Conservation (phyloP, 2,329 filamentous ascomycete genomes). For the Colletotrichum sp. region DNA sequence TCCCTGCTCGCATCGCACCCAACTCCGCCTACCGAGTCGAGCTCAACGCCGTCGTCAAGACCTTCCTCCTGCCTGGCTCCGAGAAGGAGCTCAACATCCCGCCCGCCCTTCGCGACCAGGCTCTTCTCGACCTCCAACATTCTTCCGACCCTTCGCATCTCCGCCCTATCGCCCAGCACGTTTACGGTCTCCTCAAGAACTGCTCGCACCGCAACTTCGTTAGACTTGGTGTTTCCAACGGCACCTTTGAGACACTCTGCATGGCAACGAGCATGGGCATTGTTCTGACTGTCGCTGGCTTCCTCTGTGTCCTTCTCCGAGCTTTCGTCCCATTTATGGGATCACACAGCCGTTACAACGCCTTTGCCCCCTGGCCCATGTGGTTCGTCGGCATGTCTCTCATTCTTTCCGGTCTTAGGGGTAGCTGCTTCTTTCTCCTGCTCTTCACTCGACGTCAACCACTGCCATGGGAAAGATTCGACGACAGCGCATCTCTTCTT, state of each 20-base stretch:
- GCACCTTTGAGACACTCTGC: conserved; percentile 54
- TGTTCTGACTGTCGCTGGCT: conserved; percentile 40
- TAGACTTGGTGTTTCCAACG: conserved; percentile 58
- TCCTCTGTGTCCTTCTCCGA: conserved; percentile 43
- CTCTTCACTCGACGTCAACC: conserved; percentile 50
- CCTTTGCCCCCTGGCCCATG: conserved; percentile 47
- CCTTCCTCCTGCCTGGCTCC: conserved; percentile 44
- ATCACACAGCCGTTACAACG: conserved; percentile 44
- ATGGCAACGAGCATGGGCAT: conserved; percentile 49
- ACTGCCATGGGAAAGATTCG: conserved; percentile 52
- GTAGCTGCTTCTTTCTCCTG: conserved; percentile 52
- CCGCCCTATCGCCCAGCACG: conserved; percentile 49
- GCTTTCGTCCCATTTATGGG: conserved; percentile 41
- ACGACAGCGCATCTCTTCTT: conserved; percentile 35
- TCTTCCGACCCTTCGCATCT: conserved; percentile 43
- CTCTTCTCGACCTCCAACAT: conserved; percentile 37
- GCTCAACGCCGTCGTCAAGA: conserved; percentile 42
- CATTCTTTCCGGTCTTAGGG: conserved; percentile 47
- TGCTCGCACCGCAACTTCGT: conserved; percentile 57
- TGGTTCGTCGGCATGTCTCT: conserved; percentile 50
- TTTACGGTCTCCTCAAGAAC: conserved; percentile 49
- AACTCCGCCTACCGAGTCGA: conserved; percentile 28
- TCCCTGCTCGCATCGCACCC: conserved; percentile 16
- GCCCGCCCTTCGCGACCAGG: conserved; percentile 41
- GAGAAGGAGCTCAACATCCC: conserved; percentile 55